Percentiles rank a stretch among this genome's conserved stretches.
Evolutionary conservation across 352 stramenopile species (phyloP).

Genomic region (Phytophthora pseudosyringae): DNA sequence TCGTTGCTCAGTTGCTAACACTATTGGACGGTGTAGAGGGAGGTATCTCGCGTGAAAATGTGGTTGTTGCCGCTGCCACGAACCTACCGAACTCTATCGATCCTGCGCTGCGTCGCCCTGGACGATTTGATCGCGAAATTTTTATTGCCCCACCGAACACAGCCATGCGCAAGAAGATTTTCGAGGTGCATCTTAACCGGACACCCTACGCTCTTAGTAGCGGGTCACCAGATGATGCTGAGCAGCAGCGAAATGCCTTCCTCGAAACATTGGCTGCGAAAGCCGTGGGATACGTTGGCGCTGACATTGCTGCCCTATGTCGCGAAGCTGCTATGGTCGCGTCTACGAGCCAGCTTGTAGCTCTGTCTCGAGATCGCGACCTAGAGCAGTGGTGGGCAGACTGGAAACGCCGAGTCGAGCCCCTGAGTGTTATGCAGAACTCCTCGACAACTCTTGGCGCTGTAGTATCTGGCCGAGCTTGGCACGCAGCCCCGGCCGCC

Average conservation of each 20-base stretch:
- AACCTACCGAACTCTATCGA: slow-evolving; percentile 95
- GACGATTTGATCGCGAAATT: slow-evolving; percentile 85
- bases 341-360: slow-evolving; percentile 69
- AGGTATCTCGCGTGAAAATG: slow-evolving; percentile 60
- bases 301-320: slow-evolving; percentile 81
- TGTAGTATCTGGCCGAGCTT: slow-evolving; percentile 60
- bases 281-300: slow-evolving; percentile 79
- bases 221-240: slow-evolving; percentile 9
- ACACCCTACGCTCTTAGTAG: slow-evolving; percentile 47
- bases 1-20: slow-evolving; percentile 96
- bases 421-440: slow-evolving; percentile 34
- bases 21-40: slow-evolving; percentile 93
- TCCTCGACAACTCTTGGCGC: slow-evolving; percentile 43
- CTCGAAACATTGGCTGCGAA: slow-evolving; percentile 49
- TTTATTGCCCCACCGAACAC: slow-evolving; percentile 59
- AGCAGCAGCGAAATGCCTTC: slow-evolving; percentile 37
- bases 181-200: slow-evolving; percentile 56
- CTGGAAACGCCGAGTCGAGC: slow-evolving; percentile 54
- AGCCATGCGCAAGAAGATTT: slow-evolving; percentile 62
- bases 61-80: slow-evolving; percentile 95
- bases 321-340: slow-evolving; percentile 75
- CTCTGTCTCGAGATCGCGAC: slow-evolving; percentile 53
- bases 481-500: slow-evolving; percentile 58
- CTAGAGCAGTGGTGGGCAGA: slow-evolving; percentile 65
- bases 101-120: slow-evolving; percentile 71